Percentiles rank a stretch among this genome's conserved stretches.
Conservation (phyloP, 108 stramenopile genomes). For the Schizochytrium sp. region DNA sequence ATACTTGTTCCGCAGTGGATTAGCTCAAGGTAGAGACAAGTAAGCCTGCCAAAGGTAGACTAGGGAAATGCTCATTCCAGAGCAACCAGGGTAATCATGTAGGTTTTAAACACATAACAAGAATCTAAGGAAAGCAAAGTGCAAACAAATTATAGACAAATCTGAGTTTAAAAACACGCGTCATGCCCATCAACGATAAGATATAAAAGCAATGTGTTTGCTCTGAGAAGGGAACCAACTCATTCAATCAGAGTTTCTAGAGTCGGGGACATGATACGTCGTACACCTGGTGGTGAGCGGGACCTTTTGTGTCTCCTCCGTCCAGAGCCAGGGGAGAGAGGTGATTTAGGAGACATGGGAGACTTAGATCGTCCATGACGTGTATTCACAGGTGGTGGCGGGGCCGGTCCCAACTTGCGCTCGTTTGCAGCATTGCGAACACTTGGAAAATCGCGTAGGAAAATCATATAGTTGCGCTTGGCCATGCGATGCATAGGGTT, state of each 20-base stretch:
- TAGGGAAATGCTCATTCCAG: no score
- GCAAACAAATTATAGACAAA: no score
- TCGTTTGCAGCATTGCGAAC: constrained; percentile 8
- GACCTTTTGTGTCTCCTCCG: background rate
- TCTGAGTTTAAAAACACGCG: no score
- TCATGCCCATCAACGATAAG: no score
- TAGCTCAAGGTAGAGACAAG: no score
- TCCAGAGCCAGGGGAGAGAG: background rate
- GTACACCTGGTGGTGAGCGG: background rate
- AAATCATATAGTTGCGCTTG: constrained; percentile 55
- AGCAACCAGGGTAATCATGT: no score
- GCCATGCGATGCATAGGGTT: constrained; percentile 30
- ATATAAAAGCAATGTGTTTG: no score
- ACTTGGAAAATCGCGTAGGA: constrained; percentile 37
- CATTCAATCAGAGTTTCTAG: constrained; percentile 5
- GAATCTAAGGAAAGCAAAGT: no score
- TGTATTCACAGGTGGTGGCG: background rate
- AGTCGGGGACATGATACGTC: background rate
- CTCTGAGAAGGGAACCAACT: background rate
- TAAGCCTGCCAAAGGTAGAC: no score
- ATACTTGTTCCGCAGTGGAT: no score
- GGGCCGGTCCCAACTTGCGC: background rate
- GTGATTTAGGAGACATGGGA: background rate
- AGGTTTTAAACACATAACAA: no score
- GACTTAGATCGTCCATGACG: background rate